Evolutionary conservation across 192 early-diverging fungal species (phyloP).

Genomic region (Allomyces javanicus): DNA sequence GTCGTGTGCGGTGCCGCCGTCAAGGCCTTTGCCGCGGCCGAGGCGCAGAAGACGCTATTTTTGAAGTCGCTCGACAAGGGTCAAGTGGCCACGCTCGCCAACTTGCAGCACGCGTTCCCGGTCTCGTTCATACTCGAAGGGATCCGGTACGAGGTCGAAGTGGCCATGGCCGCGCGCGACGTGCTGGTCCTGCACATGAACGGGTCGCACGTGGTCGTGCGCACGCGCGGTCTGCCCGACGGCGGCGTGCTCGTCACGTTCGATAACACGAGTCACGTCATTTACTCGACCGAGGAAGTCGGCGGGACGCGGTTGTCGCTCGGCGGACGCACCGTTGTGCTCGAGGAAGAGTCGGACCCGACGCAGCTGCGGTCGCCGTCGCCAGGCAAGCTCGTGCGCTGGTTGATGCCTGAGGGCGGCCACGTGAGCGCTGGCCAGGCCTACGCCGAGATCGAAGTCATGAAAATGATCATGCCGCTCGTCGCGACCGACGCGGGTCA

Average conservation of each 20-base stretch:
- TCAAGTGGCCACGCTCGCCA: constrained; percentile 59
- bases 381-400: constrained; percentile 89
- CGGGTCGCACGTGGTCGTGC: constrained; percentile 59
- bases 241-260: constrained; percentile 78
- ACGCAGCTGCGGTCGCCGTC: constrained; percentile 89
- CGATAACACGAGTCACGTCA: constrained; percentile 78
- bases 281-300: constrained; percentile 76
- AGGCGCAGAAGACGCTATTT: constrained; percentile 50
- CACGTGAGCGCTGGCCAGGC: constrained; percentile 77
- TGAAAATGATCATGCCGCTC: constrained; percentile 99
- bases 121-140: constrained; percentile 87
- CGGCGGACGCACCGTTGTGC: constrained; percentile 71
- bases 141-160: constrained; percentile 76
- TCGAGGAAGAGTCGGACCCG: constrained; percentile 95
- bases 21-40: constrained; percentile 53
- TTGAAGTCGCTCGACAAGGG: constrained; percentile 73
- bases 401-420: constrained; percentile 77
- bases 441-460: constrained; percentile 97
- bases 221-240: constrained; percentile 71
- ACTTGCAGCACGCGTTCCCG: constrained; percentile 47
- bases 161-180: constrained; percentile 58
- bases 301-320: constrained; percentile 72
- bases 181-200: constrained; percentile 62
- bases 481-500: constrained; percentile 68
- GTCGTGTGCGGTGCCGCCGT: constrained; percentile 83